Base-by-base conservation (phyloP, 2,329 filamentous ascomycete genomes). In the Aphanoascus verrucosus region DNA sequence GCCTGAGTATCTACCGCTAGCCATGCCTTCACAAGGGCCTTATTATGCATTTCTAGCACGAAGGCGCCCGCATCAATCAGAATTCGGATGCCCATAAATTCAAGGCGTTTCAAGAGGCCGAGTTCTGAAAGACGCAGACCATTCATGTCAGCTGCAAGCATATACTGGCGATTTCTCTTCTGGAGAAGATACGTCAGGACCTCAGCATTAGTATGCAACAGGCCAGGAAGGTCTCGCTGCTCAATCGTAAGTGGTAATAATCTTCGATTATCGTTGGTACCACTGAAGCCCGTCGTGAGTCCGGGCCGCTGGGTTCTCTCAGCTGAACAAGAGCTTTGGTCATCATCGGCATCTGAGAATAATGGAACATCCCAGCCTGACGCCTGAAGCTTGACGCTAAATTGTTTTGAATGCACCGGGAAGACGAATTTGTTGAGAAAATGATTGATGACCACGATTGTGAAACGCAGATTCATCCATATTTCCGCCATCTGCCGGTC, bases 331-430 rank as follows among this genome's bases (percentile, higher is more conserved):
- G 42, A n/a, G 19, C 5, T 14, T 7, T 12, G 15, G 11, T 20
- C 8, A 2, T 55, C 14, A 17, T 56, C n/a, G 14, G 58, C 23
- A 0, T 53, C 60, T 23, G 63, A 55, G 23, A 71, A 72, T 0
- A 81, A 62, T 0, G 81, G 80, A 1, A 87, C 69, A 58, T 87
- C 83, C 83, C 83, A 88, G 0, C 80, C 82, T 0, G 80, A 85
- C 0, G 80, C 76, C 34, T 82, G 78, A 0, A 87, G 64, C 56
- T 86, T 86, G 8, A 76, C 62, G 0, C 70, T 70, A 57, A 86
- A 87, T 49, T 85, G 78, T 43, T 81, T 83, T 0, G 82, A 81
- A 55, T 86, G 77, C 0, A 67, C 67, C 0, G 83, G 81, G 51
- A 87, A 87, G 0, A 86, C 81, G 53, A 83, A 79, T 1, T 75